Conservation (phyloP, 208 protist genomes). For the Crithidia expoeki region DNA sequence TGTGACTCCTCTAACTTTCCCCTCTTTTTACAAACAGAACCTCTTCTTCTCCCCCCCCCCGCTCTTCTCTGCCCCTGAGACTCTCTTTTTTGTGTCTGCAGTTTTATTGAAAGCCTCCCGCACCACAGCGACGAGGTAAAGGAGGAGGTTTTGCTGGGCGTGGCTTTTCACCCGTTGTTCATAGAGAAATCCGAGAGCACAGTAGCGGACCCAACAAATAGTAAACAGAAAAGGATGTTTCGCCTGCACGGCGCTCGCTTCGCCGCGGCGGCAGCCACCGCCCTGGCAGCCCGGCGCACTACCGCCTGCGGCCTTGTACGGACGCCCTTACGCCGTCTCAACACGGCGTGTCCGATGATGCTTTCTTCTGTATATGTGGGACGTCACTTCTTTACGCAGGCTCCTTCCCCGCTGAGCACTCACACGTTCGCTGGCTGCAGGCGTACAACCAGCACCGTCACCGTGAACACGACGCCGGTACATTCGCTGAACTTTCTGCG, state of each 20-base stretch:
- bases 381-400: background rate
- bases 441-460: background rate
- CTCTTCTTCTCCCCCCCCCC: too few species aligned
- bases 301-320: background rate
- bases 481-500: background rate
- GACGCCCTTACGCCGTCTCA: background rate
- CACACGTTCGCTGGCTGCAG: background rate
- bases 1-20: too few species aligned
- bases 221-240: constrained; percentile 21
- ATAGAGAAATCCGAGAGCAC: too few species aligned
- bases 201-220: too few species aligned
- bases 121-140: background rate
- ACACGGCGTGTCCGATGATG: background rate
- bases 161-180: too few species aligned
- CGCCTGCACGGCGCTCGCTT: constrained; percentile 18
- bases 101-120: too few species aligned
- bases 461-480: background rate
- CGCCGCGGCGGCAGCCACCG: constrained; percentile 4
- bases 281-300: constrained; percentile 2
- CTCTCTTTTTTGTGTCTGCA: too few species aligned
- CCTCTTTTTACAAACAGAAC: too few species aligned
- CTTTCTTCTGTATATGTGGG: background rate
- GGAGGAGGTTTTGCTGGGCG: too few species aligned
- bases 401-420: background rate
- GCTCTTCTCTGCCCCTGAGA: too few species aligned